Base-by-base conservation (phyloP, 768 basidiomycete genomes). In the Tephrocybe sp. region DNA sequence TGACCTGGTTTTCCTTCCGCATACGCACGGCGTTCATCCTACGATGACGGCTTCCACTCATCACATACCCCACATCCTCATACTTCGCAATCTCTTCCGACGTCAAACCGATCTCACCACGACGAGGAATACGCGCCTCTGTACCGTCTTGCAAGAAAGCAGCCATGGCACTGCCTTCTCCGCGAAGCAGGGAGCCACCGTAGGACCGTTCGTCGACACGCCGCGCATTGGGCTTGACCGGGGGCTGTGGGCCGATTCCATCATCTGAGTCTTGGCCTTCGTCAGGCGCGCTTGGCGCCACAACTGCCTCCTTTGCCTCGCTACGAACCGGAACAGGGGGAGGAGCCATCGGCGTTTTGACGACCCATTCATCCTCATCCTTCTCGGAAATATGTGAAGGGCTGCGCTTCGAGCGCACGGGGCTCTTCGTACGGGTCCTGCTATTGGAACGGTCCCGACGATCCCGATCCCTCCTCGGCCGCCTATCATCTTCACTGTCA, bases 1-100 rank as follows among this genome's bases (percentile, higher is more conserved):
- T 99, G 55, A 98, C 94, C 71, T 99, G 97, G 72, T 99, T 97
- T 75, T 99, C 97, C 77, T 98, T 98, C 63, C 95, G 76, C 84
- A 99, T 90, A 52, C 97, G 89, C 37, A 99, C 95, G 1, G 97
- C 95, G 58, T 98, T 99, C 97, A 99, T 99, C 67, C 93, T 79
- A 56, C 89, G 80, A 68, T 99, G 94, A 54, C 95, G 74, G 60
- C 84, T 89, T 38, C 95, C 97, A 58, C 89, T 93, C 97, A 98
- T 99, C 40, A 99, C 97, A 67, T 97, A 99, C 15, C 97, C 97
- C 7, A 88, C 88, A 19, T 75, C 61, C 72, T 99, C 97, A 69
- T 79, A 97, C 63, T 79, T 65, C 5, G 86, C 93, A 57, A 99
- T 99, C 65, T 91, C 82, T 24, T 84, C 83, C 11, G 91, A 84